Conservation (phyloP, 192 early-diverging fungal genomes). For the Coemansia sp. region DNA sequence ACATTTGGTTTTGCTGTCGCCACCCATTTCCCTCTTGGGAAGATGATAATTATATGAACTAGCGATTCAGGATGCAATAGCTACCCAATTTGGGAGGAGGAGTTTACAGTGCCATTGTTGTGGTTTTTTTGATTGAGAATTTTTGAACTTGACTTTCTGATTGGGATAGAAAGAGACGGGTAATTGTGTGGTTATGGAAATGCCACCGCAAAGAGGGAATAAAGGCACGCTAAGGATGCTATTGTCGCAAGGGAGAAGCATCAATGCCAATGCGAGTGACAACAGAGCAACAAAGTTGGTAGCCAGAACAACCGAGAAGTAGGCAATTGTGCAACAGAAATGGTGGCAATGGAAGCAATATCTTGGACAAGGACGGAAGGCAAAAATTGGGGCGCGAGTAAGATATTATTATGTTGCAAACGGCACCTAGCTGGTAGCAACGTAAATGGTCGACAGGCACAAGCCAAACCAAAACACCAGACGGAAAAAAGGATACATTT, state of each 20-base stretch:
- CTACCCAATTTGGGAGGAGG: not conserved
- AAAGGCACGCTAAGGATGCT: not conserved
- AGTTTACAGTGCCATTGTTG: constrained; percentile 2
- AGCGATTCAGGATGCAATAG: not conserved
- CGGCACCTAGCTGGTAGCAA: constrained; percentile 3
- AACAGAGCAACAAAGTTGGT: constrained; percentile 1
- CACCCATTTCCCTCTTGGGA: constrained; percentile 10
- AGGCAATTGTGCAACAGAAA: constrained; percentile 1
- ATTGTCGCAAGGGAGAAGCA: not conserved
- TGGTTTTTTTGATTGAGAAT: not conserved
- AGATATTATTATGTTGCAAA: not conserved
- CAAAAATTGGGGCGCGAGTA: not conserved
- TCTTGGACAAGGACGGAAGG: not conserved
- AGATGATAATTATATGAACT: not conserved
- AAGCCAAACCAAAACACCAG: constrained; percentile 3
- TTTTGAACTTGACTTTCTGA: constrained; percentile 4
- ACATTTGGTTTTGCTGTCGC: constrained; percentile 11
- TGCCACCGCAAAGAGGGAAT: constrained; percentile 2
- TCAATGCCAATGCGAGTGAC: not conserved
- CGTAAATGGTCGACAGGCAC: not conserved
- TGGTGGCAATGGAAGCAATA: not conserved
- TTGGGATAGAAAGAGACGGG: constrained; percentile 5
- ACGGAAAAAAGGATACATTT: not conserved
- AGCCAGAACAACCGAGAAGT: not conserved
- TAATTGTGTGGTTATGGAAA: constrained; percentile 25